A percentile compares a stretch with the other conserved stretches of the same genome.
These are phyloP conservation scores for Cyclanthera cordifolia DNA, from an alignment of 306 rosid species.

Conservation along the genomic window DNA sequence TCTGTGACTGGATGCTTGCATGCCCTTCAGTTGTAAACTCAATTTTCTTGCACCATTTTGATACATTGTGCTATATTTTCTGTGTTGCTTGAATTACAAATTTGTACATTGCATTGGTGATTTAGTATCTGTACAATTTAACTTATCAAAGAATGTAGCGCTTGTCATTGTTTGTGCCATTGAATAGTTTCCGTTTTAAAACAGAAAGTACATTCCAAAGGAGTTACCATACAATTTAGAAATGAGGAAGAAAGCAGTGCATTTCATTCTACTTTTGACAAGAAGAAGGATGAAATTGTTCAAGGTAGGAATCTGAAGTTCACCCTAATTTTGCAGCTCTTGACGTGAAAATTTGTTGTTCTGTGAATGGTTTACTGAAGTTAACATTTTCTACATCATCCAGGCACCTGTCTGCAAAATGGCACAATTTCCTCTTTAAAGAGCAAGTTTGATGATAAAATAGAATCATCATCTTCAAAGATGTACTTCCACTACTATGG, in stretches of 20 bases:
- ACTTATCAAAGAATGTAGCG: neutral
- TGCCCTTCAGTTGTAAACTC: neutral
- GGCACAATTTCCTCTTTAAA: slow-evolving; percentile 40
- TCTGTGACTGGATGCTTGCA: neutral
- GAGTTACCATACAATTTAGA: slow-evolving; percentile 49
- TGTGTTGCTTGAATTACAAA: neutral
- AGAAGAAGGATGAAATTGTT: slow-evolving; percentile 43
- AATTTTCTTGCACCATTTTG: neutral
- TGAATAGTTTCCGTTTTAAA: slow-evolving; percentile 27
- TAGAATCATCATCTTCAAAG: slow-evolving; percentile 85
- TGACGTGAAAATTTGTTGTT: neutral
- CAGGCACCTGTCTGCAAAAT: slow-evolving; percentile 47
- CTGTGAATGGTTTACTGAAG: neutral
- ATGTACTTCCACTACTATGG: slow-evolving; percentile 97
- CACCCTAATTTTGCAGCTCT: neutral
- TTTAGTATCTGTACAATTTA: neutral
- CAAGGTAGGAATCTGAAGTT: slow-evolving; percentile 49
- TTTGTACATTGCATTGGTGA: neutral
- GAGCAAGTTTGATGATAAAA: slow-evolving; percentile 86
- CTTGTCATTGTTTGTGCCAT: slow-evolving; percentile 9
- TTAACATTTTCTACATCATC: neutral
- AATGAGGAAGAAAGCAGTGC: slow-evolving; percentile 61
- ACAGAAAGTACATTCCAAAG: slow-evolving; percentile 54
- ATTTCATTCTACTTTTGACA: slow-evolving; percentile 59
- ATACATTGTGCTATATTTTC: neutral